Evolutionary conservation across 1,284 basidiomycete genomes (phyloP), one percentile per base, ranked within the genome.

Genomic region (Taiwanofungus camphoratus): DNA sequence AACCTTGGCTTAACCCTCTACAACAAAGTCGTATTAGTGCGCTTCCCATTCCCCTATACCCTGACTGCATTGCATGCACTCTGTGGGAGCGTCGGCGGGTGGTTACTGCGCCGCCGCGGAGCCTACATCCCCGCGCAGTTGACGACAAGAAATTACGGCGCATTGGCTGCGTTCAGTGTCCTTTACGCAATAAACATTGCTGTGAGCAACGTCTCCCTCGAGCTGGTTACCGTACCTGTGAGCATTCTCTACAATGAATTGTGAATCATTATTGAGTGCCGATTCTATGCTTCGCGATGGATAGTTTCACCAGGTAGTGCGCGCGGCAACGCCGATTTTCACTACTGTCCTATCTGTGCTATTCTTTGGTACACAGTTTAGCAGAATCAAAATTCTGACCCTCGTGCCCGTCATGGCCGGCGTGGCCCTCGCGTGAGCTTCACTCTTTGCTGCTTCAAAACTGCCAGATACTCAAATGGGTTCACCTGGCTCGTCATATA

Each of bases 241-340:
- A 56, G 88, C 79, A 5, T 9, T 13, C 21, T 6, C 27, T 19
- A 2, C 42, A 33, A 12, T 20, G 22, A n/a, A n/a, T n/a, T n/a
- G n/a, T n/a, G n/a, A n/a, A n/a, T 19, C 24, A 18, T 24, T 34
- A 19, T 40, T 48, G 38, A 36, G 33, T 41, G 20, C 39, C 29
- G 31, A 32, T 15, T 35, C 21, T 18, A 18, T 30, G 36, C 2
- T 44, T 39, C 23, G n/a, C 36, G 42, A 48, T 16, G 32, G 30
- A 34, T 19, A 93, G 89, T 92, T 96, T 57, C 93, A 97, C 62
- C 93, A 96, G 71, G 91, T 96, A 41, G 82, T 96, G 24, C 84
- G 93, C n/a, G 88, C 92, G 1, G 79, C 87, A 5, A 88, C 92
- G 0, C 93, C 93, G 0, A 74, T 96, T 41, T 96, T 96, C 67